These are phyloP conservation scores for Stylosanthes scabra DNA, from an alignment of 331 rosid species.

Conservation along the genomic window DNA sequence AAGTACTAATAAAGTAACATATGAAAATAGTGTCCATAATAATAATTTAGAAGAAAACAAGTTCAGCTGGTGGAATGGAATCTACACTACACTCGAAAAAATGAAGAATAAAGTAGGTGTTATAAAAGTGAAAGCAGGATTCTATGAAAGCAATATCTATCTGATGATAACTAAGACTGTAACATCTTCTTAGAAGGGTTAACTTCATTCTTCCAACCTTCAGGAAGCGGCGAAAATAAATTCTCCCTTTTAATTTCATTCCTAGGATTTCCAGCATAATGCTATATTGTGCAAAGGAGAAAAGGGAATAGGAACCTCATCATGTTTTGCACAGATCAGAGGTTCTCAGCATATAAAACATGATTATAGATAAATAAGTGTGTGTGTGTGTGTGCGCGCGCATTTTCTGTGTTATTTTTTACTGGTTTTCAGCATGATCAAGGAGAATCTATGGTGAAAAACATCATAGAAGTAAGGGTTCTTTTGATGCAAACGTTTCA, in stretches of 20 bases:
- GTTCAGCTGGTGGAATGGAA: too few relatives aligned
- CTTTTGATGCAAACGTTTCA: slow-evolving; percentile 2
- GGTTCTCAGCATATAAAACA: not conserved
- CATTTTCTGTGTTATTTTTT: not conserved
- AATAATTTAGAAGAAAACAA: too few relatives aligned
- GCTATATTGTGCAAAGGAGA: slow-evolving; percentile 7
- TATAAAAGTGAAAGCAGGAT: slow-evolving; percentile 23
- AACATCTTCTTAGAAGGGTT: slow-evolving; percentile 16
- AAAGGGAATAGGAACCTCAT: not conserved
- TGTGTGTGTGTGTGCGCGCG: too few relatives aligned
- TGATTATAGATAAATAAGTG: too few relatives aligned
- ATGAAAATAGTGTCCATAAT: not conserved
- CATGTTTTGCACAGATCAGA: not conserved
- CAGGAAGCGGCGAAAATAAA: not conserved
- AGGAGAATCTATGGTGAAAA: not conserved
- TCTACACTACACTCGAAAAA: too few relatives aligned
- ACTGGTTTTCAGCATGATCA: slow-evolving; percentile 7
- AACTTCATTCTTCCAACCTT: slow-evolving; percentile 14
- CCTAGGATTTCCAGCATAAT: slow-evolving; percentile 20
- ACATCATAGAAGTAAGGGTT: not conserved
- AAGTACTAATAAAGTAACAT: not conserved
- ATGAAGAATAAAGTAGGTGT: not conserved
- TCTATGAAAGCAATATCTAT: slow-evolving; percentile 17
- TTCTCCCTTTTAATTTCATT: slow-evolving; percentile 4
- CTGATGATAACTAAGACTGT: not conserved